phyloP scores from a whole-genome alignment of 345 rosid genomes.

The Geranium brycei region DNA sequence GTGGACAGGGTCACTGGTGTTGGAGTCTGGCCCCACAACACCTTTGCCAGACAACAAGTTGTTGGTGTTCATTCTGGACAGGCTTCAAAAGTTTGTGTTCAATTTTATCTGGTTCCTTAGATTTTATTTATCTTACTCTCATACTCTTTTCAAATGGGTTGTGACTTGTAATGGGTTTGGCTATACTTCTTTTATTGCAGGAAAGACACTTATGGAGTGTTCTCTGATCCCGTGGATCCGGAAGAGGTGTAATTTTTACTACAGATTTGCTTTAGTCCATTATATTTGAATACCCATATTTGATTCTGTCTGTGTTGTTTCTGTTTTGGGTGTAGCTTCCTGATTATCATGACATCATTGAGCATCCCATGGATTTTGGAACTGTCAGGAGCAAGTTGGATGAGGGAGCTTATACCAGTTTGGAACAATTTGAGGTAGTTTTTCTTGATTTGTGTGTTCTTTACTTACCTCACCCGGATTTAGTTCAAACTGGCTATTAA shows the following conservation, averaged over 20 bases:
- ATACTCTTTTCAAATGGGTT: not conserved
- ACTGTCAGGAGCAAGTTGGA: constrained; percentile 67
- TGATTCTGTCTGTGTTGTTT: not conserved
- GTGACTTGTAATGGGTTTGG: constrained; percentile 1
- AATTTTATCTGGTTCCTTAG: too few species aligned
- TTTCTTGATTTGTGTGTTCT: not conserved
- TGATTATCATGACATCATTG: constrained; percentile 74
- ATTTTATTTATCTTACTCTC: not conserved
- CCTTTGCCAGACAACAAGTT: constrained; percentile 98
- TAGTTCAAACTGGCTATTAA: too few species aligned
- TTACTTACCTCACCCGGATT: not conserved
- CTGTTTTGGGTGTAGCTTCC: constrained; percentile 55
- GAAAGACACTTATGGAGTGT: constrained; percentile 92
- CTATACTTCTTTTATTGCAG: constrained; percentile 21
- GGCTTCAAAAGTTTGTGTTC: constrained; percentile 84
- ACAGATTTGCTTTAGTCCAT: not conserved
- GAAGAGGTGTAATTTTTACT: constrained; percentile 11
- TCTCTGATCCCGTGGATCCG: constrained; percentile 88
- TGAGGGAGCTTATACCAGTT: constrained; percentile 41
- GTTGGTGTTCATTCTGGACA: constrained; percentile 92
- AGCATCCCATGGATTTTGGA: constrained; percentile 79
- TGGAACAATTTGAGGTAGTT: constrained; percentile 87
- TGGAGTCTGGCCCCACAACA: constrained; percentile 81
- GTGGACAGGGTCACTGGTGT: constrained; percentile 60
- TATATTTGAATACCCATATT: not conserved